Evolutionary conservation across 805 yeast species (phyloP), one percentile per base, ranked within the genome.

Genomic region (Tanozyma kutaoensis): DNA sequence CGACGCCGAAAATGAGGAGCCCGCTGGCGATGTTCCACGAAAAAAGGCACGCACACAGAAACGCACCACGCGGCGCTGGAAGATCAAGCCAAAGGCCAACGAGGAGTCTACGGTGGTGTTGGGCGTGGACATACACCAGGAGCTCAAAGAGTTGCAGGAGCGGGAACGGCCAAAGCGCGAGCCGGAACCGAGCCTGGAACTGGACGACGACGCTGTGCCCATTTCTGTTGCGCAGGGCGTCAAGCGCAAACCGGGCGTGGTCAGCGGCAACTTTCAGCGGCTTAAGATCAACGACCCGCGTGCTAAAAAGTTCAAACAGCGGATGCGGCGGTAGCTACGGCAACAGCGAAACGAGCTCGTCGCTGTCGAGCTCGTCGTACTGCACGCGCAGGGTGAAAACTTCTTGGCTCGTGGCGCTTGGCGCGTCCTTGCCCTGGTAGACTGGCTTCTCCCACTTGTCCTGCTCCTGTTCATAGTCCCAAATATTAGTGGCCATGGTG

Each of bases 381-480:
- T 38, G 43, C n/a, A 38, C 39, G 10, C 24, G 19, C 10, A 12
- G 15, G 10, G 11, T 8, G 5, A 20, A 17, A 14, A 15, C 20
- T n/a, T 15, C 9, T 6, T 26, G 20, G 12, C 15, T 8, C 14
- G 12, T 12, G 12, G 10, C 20, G n/a, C 3, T 10, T 12, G 14
- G 21, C n/a, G n/a, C n/a, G n/a, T n/a, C n/a, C n/a, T n/a, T n/a
- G n/a, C n/a, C n/a, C 3, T 48, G 29, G 37, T 70, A 72, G 0
- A 52, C 47, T 0, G 77, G 76, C 28, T 60, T 66, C 26, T 56
- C 62, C 72, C 80, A 76, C 39, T 62, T 69, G 8, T 51, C 34
- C 18, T 52, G 45, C 31, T 77, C 81, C 24, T 55, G 52, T 30
- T 67, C 66, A 38, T 56, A 66, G 41, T 79, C 81, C 82, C 86